phyloP scores from a whole-genome alignment of 108 stramenopile genomes.

The Conticribra weissflogii region DNA sequence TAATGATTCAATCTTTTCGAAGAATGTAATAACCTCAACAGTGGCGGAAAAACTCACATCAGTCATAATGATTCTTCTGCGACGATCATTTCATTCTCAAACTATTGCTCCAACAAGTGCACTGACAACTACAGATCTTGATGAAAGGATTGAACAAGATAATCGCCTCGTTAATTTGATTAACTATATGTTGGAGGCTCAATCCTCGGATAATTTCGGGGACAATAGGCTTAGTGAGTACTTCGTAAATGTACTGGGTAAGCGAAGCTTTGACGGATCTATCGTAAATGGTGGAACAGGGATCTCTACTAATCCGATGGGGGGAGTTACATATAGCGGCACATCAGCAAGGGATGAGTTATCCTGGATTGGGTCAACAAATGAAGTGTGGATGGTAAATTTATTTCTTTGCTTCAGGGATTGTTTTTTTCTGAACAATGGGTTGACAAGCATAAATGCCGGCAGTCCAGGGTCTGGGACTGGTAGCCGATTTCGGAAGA shows the following conservation, averaged over 20 bases:
- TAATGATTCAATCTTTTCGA: no score
- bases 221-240: slow-evolving; percentile 28
- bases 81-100: slow-evolving; percentile 19
- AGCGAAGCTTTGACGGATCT: no score
- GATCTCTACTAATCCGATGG: no score
- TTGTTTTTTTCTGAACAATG: slow-evolving; percentile 9
- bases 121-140: neutral
- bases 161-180: slow-evolving; percentile 15
- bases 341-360: no score
- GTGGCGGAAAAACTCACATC: slow-evolving; percentile 22
- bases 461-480: no score
- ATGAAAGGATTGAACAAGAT: slow-evolving; percentile 16
- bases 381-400: slow-evolving; percentile 27
- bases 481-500: neutral
- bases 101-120: neutral
- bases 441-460: neutral
- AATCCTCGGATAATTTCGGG: neutral
- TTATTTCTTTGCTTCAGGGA: slow-evolving; percentile 39
- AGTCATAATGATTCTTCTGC: slow-evolving; percentile 21
- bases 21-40: slow-evolving; percentile 13
- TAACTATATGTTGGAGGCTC: slow-evolving; percentile 15
- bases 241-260: slow-evolving; percentile 11
- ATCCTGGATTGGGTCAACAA: no score
- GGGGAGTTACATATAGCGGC: no score
- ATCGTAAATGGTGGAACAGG: neutral